Evolutionary conservation across 805 yeast genomes (phyloP).

Genomic region (Starmerella bombi): DNA sequence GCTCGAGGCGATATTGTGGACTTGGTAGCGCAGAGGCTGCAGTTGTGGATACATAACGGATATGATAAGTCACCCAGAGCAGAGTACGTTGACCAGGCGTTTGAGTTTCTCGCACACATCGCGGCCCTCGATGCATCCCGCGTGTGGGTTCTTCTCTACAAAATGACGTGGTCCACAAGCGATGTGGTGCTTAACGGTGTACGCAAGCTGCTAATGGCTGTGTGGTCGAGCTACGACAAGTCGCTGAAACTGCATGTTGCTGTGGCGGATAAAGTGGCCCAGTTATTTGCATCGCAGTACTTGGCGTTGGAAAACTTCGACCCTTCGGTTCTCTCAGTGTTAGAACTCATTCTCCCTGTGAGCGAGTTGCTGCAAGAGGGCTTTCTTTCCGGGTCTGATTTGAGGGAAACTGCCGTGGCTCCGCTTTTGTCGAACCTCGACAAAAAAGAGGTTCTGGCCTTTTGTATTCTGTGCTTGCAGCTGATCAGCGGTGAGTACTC

Average conservation of each 20-base stretch:
- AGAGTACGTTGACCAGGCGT: constrained; percentile 9
- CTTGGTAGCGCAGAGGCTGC: constrained; percentile 51
- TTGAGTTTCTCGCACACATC: constrained; percentile 39
- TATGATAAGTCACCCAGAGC: neutral
- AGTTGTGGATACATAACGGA: constrained; percentile 30
- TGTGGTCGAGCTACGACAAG: constrained; percentile 11
- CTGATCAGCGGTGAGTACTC: neutral
- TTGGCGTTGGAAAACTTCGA: constrained; percentile 3
- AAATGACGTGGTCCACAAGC: constrained; percentile 5
- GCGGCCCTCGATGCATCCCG: constrained; percentile 42
- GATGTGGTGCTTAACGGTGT: constrained; percentile 7
- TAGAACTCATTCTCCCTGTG: constrained; percentile 27
- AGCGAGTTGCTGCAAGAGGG: constrained; percentile 27
- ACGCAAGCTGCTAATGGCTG: constrained; percentile 1
- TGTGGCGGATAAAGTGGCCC: constrained; percentile 4
- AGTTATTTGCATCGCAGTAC: constrained; percentile 7
- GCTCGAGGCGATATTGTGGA: constrained; percentile 50
- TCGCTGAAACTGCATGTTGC: constrained; percentile 3
- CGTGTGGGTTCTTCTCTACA: constrained; percentile 64
- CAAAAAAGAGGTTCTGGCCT: constrained; percentile 36
- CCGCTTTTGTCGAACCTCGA: constrained; percentile 44
- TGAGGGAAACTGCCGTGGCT: constrained; percentile 20
- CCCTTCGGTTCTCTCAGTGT: constrained; percentile 11
- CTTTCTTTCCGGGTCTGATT: constrained; percentile 22
- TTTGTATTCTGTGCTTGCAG: constrained; percentile 41